phyloP scores from a whole-genome alignment of 1,284 basidiomycete genomes.

The Ustilago vetiveriae region DNA sequence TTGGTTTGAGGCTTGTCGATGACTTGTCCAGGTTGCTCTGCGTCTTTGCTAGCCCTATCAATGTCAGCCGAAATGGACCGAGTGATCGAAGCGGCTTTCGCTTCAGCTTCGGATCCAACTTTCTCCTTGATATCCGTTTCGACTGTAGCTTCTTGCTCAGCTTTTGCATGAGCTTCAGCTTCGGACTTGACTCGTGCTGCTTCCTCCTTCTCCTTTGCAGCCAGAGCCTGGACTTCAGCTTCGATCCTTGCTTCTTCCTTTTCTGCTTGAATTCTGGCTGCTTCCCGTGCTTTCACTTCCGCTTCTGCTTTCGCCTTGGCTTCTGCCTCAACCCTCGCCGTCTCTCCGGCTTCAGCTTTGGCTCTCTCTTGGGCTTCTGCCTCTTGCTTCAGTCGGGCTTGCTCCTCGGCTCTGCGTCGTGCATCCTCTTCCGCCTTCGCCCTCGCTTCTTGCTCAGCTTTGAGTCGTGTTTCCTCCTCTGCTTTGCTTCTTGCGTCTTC shows the following conservation, averaged over 20 bases:
- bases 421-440: constrained; percentile 2
- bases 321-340: not conserved
- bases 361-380: not conserved
- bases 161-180: constrained; percentile 3
- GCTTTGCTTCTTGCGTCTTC: constrained; percentile 6
- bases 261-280: too few relatives aligned
- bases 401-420: constrained; percentile 1
- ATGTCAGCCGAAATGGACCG: too few relatives aligned
- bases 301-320: constrained; percentile 11
- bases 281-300: not conserved
- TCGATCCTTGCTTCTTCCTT: not conserved
- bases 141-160: not conserved
- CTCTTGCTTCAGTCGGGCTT: not conserved
- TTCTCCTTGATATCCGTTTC: too few relatives aligned
- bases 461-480: constrained; percentile 3
- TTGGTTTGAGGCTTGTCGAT: too few relatives aligned
- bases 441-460: constrained; percentile 3
- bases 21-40: too few relatives aligned
- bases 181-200: constrained; percentile 3
- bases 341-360: not conserved
- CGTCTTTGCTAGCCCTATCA: too few relatives aligned
- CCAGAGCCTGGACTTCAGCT: constrained; percentile 1
- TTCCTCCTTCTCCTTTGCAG: constrained; percentile 2
- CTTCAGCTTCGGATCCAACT: not conserved
- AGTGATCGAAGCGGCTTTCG: too few relatives aligned